These are phyloP conservation scores for Aphanomyces euteiches DNA, from an alignment of 352 stramenopile species.

Conservation along the genomic window DNA sequence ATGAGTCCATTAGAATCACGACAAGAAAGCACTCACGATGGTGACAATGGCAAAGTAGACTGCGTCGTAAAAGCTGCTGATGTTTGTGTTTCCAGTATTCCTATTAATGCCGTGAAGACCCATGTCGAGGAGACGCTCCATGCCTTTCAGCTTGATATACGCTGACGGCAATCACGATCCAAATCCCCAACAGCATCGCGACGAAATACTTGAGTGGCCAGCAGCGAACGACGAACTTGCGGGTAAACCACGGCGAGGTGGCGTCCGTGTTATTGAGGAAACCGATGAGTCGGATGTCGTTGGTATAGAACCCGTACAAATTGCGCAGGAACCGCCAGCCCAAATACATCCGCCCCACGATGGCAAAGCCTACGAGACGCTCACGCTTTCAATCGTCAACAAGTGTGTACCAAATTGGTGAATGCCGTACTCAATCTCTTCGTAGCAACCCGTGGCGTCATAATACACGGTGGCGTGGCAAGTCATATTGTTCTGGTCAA, in stretches of 20 bases:
- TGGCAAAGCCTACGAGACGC: not conserved
- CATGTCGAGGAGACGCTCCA: not conserved
- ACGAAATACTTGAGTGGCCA: not conserved
- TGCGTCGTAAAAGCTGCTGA: not conserved
- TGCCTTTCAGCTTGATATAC: not conserved
- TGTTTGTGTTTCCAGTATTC: not conserved
- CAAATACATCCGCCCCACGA: not conserved
- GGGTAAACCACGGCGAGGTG: not conserved
- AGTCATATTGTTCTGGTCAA: not conserved
- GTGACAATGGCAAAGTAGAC: not conserved
- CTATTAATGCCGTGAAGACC: not conserved
- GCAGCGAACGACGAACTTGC: not conserved
- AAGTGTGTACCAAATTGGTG: not conserved
- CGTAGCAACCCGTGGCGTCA: not conserved
- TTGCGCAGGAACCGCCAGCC: not conserved
- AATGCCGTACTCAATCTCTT: not conserved
- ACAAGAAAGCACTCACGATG: not conserved
- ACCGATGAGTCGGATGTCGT: not conserved
- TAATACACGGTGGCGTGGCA: not conserved
- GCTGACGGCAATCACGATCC: not conserved
- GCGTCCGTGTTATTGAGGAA: not conserved
- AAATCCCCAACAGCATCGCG: not conserved
- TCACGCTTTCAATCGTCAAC: not conserved
- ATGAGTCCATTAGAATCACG: no score
- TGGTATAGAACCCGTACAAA: not conserved